These are phyloP conservation scores for Abrus pulchellus DNA, from an alignment of 306 rosid species.

Conservation along the genomic window DNA sequence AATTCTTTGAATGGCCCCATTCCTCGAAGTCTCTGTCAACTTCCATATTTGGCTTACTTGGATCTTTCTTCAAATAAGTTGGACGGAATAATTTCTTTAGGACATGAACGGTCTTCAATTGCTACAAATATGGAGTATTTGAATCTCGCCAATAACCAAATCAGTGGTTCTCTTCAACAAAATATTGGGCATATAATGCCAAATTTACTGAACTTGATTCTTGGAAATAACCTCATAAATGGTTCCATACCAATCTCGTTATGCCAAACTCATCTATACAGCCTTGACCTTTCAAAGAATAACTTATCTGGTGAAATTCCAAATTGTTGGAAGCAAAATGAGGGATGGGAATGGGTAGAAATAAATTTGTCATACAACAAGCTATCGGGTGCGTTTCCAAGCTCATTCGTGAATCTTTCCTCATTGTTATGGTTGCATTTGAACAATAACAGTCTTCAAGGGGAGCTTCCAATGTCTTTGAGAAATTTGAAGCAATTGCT, in stretches of 20 bases:
- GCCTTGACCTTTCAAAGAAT: conserved; percentile 14
- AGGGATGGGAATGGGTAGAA: background rate
- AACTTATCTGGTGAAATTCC: background rate
- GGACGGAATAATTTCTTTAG: background rate
- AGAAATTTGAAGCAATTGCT: background rate
- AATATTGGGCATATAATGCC: conserved; percentile 41
- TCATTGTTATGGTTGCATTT: background rate
- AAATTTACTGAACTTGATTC: background rate
- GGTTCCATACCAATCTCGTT: conserved; percentile 3
- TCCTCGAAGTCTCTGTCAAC: background rate
- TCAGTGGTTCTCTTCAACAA: conserved; percentile 38
- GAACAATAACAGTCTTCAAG: background rate
- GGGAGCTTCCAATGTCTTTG: no score
- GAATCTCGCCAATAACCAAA: conserved; percentile 17
- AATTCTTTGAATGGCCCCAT: background rate
- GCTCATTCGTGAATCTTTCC: background rate
- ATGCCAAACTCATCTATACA: background rate
- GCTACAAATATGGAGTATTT: fast-evolving
- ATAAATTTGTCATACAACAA: conserved; percentile 23
- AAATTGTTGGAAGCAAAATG: conserved; percentile 1
- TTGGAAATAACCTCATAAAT: conserved; percentile 6
- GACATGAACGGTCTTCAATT: background rate
- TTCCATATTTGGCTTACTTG: background rate
- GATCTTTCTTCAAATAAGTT: background rate
- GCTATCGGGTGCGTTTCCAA: background rate